phyloP scores from a whole-genome alignment of 2,329 filamentous ascomycete genomes.

The Scolecobasidium constrictum region DNA sequence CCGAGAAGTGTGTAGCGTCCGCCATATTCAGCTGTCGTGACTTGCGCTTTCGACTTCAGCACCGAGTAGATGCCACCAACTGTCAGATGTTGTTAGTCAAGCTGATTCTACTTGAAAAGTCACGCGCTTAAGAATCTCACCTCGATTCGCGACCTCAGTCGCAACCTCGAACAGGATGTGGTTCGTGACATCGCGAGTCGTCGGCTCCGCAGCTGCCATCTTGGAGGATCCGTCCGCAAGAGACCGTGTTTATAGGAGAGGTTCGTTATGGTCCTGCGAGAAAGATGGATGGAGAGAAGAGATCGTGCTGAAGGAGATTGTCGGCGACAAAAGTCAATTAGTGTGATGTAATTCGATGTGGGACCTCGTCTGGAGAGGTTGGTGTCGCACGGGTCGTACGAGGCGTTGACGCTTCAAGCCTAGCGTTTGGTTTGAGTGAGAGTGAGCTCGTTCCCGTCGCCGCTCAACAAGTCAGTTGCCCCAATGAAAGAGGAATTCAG shows the following conservation, averaged over 20 bases:
- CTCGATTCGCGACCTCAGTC: slow-evolving; percentile 93
- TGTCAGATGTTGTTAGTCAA: slow-evolving; percentile 25
- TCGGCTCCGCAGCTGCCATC: neutral
- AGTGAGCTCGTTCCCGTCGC: too few relatives aligned
- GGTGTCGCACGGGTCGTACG: too few relatives aligned
- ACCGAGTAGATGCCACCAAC: slow-evolving; percentile 99
- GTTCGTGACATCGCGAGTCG: slow-evolving; percentile 67
- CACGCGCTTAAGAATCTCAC: slow-evolving; percentile 37
- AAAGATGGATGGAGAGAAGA: neutral
- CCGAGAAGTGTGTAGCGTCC: slow-evolving; percentile 93
- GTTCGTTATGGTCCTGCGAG: neutral
- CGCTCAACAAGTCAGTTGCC: too few relatives aligned
- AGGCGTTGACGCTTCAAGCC: too few relatives aligned
- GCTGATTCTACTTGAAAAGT: neutral
- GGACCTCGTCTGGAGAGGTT: too few relatives aligned
- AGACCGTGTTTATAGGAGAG: too few relatives aligned
- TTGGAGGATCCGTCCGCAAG: too few relatives aligned
- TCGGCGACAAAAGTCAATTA: neutral
- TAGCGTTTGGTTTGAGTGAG: too few relatives aligned
- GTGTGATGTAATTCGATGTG: slow-evolving; percentile 1
- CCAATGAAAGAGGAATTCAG: too few relatives aligned
- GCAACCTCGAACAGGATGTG: slow-evolving; percentile 95
- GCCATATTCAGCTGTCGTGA: slow-evolving; percentile 97
- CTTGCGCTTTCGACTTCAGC: slow-evolving; percentile 95
- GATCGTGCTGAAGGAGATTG: neutral